Evolutionary conservation across 805 yeast genomes (phyloP).

Genomic region (Cyberlindnera samutprakarnensis): DNA sequence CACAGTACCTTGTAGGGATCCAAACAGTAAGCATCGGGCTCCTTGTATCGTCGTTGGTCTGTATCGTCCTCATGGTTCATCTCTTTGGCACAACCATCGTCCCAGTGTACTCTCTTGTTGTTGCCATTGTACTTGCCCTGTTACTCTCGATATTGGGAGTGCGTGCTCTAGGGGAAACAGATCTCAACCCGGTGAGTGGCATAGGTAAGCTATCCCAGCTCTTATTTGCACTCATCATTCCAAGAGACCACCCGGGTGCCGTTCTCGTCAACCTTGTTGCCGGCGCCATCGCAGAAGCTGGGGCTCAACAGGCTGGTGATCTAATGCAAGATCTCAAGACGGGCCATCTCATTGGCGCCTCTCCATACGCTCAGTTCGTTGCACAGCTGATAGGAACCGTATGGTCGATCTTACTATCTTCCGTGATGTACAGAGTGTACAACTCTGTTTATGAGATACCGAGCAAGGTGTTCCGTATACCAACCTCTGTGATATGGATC

Average conservation of each 20-base stretch:
- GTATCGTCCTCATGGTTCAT: conserved; percentile 53
- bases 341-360: conserved; percentile 85
- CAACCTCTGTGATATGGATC: conserved; percentile 95
- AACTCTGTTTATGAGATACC: conserved; percentile 82
- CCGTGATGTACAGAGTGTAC: conserved; percentile 78
- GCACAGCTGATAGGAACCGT: conserved; percentile 87
- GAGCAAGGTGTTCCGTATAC: conserved; percentile 71
- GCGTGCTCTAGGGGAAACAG: conserved; percentile 94
- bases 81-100: conserved; percentile 61
- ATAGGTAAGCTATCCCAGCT: conserved; percentile 92
- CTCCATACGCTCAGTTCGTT: conserved; percentile 83
- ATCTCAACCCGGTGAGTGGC: conserved; percentile 93
- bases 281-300: conserved; percentile 97
- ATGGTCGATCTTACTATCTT: conserved; percentile 75
- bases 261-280: conserved; percentile 83
- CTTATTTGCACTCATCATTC: conserved; percentile 75
- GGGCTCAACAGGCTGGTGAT: conserved; percentile 99
- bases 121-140: conserved; percentile 70
- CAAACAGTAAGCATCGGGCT: conserved; percentile 53
- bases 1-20: conserved; percentile 41
- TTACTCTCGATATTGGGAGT: conserved; percentile 81
- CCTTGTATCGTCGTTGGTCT: conserved; percentile 53
- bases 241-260: conserved; percentile 67
- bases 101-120: conserved; percentile 60
- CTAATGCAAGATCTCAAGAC: conserved; percentile 96